phyloP scores from a whole-genome alignment of 2,329 filamentous ascomycete genomes.

The Xylaria sp. region DNA sequence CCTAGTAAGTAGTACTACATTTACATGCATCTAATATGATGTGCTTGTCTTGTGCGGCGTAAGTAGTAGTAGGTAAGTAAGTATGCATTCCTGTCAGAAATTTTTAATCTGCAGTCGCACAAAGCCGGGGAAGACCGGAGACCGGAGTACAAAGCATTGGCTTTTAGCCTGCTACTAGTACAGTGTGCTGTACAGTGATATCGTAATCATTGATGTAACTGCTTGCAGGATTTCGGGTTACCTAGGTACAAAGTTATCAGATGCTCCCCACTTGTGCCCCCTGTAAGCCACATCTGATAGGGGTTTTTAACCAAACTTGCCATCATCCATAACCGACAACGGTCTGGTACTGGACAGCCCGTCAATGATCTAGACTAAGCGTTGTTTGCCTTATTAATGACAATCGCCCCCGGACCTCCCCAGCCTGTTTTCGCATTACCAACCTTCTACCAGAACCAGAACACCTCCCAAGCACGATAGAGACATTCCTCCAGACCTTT shows the following conservation, averaged over 20 bases:
- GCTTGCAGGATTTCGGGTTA: neutral
- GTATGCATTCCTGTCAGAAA: neutral
- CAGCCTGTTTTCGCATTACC: slow-evolving; percentile 22
- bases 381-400: slow-evolving; percentile 17
- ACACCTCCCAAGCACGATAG: neutral
- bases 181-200: neutral
- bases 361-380: slow-evolving; percentile 1
- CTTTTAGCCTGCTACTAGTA: neutral
- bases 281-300: slow-evolving; percentile 47
- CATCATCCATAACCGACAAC: slow-evolving; percentile 36
- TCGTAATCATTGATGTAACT: slow-evolving; percentile 1
- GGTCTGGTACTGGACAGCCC: slow-evolving; percentile 11
- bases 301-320: slow-evolving; percentile 35
- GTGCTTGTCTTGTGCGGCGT: neutral
- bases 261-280: slow-evolving; percentile 37
- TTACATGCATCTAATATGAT: neutral
- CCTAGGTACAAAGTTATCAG: slow-evolving; percentile 31
- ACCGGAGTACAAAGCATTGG: slow-evolving; percentile 1
- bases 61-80: neutral
- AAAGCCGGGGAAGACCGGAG: slow-evolving; percentile 27
- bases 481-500: neutral
- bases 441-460: slow-evolving; percentile 20
- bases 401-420: slow-evolving; percentile 30
- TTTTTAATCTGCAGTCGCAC: slow-evolving; percentile 10
- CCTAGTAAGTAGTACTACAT: neutral